Base-by-base conservation (phyloP, 768 basidiomycete genomes). In the Zangia roseola region DNA sequence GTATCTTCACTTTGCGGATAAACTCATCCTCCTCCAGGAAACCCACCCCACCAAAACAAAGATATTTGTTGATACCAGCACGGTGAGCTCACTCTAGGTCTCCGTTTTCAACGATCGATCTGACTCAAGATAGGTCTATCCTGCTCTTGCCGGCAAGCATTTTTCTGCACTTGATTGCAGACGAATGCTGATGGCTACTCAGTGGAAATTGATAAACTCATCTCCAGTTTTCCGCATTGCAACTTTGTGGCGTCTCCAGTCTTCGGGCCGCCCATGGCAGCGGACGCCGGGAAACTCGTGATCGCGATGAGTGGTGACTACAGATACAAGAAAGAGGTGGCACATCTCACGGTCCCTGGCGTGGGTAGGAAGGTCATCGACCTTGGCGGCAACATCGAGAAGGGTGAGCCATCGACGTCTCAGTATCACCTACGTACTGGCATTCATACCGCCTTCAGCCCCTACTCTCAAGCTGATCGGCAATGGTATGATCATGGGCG, bases 51-150 rank as follows among this genome's bases (percentile, higher is more conserved):
- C 73, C 7, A 74, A 70, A 60, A 67, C 73, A 55, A 92, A 84
- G 64, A 86, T 91, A 39, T 91, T 94, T 54, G 84, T 92, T 26
- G 91, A 94, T 57, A 91, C 86, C 12, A 84, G 83, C 69, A 94
- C 91, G 3, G 88, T 90, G 46, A 48, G 82, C 70, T n/a, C 45
- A 23, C 23, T 28, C 25, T 25, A 37, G 13, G 24, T 49, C 17
- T 34, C 24, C 21, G 19, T 13, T 26, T 25, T 19, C 46, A 43
- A 23, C 40, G 30, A 42, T 37, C 40, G 30, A 42, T 37, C 47
- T 57, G 48, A 62, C 44, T 33, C 19, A n/a, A 35, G 34, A 37
- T 55, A 83, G 80, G 76, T 82, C 39, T 82, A 82, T 50, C 82
- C 82, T 23, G 56, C 73, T 17, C 62, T 83, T 16, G 73, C 79